Percentiles rank a stretch among this genome's conserved stretches.
phyloP scores from a whole-genome alignment of 2,329 filamentous ascomycete species.

The Diatrype stigma region DNA sequence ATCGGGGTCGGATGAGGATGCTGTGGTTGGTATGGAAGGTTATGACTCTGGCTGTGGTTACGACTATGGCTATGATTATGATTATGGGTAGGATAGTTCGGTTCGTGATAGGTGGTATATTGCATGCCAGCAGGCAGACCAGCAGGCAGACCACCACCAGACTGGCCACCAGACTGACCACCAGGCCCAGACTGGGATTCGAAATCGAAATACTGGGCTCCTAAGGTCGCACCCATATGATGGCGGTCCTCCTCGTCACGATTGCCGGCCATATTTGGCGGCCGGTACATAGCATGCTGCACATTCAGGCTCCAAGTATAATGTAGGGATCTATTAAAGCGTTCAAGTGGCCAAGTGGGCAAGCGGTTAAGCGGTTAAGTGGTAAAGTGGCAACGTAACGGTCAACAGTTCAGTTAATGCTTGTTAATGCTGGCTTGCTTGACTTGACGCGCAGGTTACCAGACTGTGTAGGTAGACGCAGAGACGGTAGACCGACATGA shows the following conservation, averaged over 20 bases:
- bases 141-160: no score
- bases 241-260: conserved; percentile 39
- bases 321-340: background rate
- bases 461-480: no score
- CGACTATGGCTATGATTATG: conserved; percentile 8
- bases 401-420: no score
- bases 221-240: conserved; percentile 29
- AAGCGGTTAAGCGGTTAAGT: no score
- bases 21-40: conserved; percentile 1
- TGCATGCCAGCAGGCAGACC: no score
- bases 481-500: background rate
- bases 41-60: background rate
- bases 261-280: conserved; percentile 40
- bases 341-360: no score
- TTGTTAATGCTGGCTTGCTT: no score
- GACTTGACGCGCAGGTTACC: background rate
- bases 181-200: conserved; percentile 24
- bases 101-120: conserved; percentile 25
- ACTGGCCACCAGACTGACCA: no score
- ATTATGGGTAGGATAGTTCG: conserved; percentile 20
- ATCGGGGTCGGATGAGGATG: conserved; percentile 12
- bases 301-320: conserved; percentile 1
- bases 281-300: conserved; percentile 25
- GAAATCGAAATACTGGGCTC: conserved; percentile 30
- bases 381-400: no score